These are phyloP conservation scores for Zymoseptoria ardabiliae DNA, from an alignment of 2,329 filamentous ascomycete species.

Conservation along the genomic window DNA sequence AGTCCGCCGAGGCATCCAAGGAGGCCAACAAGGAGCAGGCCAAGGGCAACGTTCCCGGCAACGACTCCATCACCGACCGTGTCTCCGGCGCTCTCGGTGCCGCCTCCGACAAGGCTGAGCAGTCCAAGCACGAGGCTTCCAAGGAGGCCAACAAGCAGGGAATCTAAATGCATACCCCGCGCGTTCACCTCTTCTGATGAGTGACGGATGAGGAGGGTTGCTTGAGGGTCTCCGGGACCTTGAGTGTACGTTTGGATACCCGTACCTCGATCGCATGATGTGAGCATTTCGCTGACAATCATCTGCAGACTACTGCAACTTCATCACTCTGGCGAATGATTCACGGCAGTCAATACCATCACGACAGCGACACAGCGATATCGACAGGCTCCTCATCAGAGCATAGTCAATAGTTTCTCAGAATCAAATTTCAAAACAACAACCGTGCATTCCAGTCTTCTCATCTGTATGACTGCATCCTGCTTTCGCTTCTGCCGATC, in stretches of 20 bases:
- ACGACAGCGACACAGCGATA: neutral
- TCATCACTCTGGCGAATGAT: neutral
- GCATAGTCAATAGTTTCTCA: neutral
- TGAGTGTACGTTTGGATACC: neutral
- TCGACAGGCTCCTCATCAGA: neutral
- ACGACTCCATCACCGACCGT: conserved; percentile 48
- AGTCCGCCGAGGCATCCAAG: conserved; percentile 52
- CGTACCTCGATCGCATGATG: neutral
- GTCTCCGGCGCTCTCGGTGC: conserved; percentile 47
- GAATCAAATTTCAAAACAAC: neutral
- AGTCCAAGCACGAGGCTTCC: conserved; percentile 44
- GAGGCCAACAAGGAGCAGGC: conserved; percentile 57
- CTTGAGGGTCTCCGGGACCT: neutral
- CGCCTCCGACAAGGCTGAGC: conserved; percentile 45
- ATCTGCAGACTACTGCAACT: neutral
- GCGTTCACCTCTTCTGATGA: neutral
- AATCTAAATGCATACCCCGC: conserved; percentile 15
- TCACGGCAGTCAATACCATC: conserved; percentile 1
- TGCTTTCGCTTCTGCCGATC: neutral
- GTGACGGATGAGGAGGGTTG: neutral
- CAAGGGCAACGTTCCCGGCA: conserved; percentile 52
- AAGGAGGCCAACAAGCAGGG: conserved; percentile 44
- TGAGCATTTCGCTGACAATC: neutral
- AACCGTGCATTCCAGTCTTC: neutral
- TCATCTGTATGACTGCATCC: neutral